These are phyloP conservation scores for Trichoderma cornu-damae DNA, from an alignment of 2,329 filamentous ascomycete genomes.

Conservation along the genomic window DNA sequence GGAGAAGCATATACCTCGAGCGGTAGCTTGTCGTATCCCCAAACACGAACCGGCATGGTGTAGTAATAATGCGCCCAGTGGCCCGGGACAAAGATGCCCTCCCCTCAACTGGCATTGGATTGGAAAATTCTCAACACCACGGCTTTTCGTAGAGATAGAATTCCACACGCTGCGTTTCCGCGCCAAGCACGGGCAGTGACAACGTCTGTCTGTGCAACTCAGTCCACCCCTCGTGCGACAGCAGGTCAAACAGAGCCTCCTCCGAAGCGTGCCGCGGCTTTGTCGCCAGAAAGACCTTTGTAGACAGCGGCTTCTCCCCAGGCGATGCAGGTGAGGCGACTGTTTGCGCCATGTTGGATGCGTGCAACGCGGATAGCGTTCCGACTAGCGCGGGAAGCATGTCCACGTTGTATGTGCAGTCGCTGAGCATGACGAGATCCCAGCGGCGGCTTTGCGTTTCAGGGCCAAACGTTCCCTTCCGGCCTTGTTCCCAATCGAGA, in stretches of 20 bases:
- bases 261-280: conserved; percentile 54
- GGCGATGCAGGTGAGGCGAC: conserved; percentile 10
- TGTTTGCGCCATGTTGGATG: conserved; percentile 28
- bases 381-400: conserved; percentile 49
- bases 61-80: neutral
- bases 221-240: conserved; percentile 43
- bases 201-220: conserved; percentile 39
- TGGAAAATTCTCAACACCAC: neutral
- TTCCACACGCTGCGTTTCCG: conserved; percentile 44
- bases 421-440: conserved; percentile 53
- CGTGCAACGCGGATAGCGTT: conserved; percentile 48
- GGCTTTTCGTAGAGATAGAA: conserved; percentile 47
- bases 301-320: conserved; percentile 24
- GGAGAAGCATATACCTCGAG: neutral
- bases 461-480: conserved; percentile 40
- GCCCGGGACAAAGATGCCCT: neutral
- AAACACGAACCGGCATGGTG: neutral
- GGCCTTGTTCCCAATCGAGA: conserved; percentile 53
- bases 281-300: conserved; percentile 49
- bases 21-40: neutral
- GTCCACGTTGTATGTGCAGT: conserved; percentile 59
- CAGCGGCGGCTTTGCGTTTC: conserved; percentile 38
- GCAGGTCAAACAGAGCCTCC: conserved; percentile 42
- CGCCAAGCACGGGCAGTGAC: conserved; percentile 43
- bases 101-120: neutral